Conservation (phyloP, 805 yeast species). For the Helenozyma baotianmanensis region DNA sequence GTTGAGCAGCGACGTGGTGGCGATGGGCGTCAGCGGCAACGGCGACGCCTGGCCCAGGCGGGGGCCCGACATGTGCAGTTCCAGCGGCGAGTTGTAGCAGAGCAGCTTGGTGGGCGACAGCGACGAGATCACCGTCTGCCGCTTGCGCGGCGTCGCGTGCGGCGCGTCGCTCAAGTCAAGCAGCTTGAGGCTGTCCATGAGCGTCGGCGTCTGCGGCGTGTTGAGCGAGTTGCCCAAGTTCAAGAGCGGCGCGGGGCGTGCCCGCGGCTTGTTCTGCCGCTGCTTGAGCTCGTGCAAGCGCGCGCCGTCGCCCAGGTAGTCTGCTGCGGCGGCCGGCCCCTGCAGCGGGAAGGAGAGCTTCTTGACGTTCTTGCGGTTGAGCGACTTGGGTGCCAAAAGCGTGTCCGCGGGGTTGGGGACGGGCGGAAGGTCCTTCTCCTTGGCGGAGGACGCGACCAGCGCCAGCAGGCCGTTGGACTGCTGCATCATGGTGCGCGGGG, state of each 20-base stretch:
- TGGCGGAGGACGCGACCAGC: constrained; percentile 1
- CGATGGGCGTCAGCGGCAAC: constrained; percentile 25
- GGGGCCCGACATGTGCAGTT: neutral
- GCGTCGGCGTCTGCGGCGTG: constrained; percentile 2
- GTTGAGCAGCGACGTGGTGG: constrained; percentile 29
- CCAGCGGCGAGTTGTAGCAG: constrained; percentile 1
- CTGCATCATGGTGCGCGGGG: neutral
- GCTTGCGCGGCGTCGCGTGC: constrained; percentile 13
- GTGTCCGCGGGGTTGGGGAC: constrained; percentile 24
- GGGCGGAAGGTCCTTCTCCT: constrained; percentile 41
- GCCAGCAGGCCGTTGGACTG: neutral
- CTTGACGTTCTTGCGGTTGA: constrained; percentile 38
- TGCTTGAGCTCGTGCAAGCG: constrained; percentile 12
- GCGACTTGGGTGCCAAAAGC: constrained; percentile 31
- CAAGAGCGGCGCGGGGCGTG: constrained; percentile 30
- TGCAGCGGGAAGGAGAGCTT: constrained; percentile 20
- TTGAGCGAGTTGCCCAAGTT: constrained; percentile 14
- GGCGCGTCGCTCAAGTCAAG: constrained; percentile 6
- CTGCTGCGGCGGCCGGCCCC: neutral
- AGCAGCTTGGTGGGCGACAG: constrained; percentile 37
- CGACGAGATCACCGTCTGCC: constrained; percentile 40
- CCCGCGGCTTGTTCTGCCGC: constrained; percentile 17
- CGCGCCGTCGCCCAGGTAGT: constrained; percentile 4
- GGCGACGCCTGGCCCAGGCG: constrained; percentile 5
- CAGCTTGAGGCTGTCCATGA: constrained; percentile 4